A percentile compares a stretch with the other conserved stretches of the same genome.
phyloP scores from a whole-genome alignment of 2,329 filamentous ascomycete species.

The Daldinia eschscholtzii region DNA sequence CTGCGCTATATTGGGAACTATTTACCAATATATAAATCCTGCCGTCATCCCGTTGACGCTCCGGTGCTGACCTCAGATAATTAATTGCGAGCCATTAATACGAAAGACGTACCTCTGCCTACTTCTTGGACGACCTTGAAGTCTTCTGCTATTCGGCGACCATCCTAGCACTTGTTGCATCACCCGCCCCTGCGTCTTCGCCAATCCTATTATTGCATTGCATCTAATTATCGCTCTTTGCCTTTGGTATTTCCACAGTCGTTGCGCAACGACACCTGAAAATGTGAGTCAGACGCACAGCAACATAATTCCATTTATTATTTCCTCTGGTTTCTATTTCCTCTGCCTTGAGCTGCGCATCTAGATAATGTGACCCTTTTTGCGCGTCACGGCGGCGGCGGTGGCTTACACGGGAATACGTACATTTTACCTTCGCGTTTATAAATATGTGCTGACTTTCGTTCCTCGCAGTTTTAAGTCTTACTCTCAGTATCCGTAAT shows the following conservation, averaged over 20 bases:
- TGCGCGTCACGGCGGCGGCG: slow-evolving; percentile 29
- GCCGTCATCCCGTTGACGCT: slow-evolving; percentile 51
- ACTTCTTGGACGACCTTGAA: slow-evolving; percentile 38
- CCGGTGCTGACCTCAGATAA: slow-evolving; percentile 54
- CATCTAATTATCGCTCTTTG: slow-evolving; percentile 35
- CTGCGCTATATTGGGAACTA: slow-evolving; percentile 35
- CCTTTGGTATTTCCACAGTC: slow-evolving; percentile 46
- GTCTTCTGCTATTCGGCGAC: slow-evolving; percentile 48
- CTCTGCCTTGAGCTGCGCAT: slow-evolving; percentile 30
- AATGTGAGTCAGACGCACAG: slow-evolving; percentile 54
- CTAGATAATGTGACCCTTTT: slow-evolving; percentile 33
- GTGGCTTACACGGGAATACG: slow-evolving; percentile 34
- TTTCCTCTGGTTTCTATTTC: slow-evolving; percentile 43
- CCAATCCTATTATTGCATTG: slow-evolving; percentile 49
- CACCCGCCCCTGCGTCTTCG: slow-evolving; percentile 47
- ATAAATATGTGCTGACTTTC: slow-evolving; percentile 40
- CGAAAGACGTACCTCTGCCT: slow-evolving; percentile 35
- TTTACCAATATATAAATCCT: slow-evolving; percentile 50
- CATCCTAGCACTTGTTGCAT: slow-evolving; percentile 48
- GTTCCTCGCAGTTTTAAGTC: slow-evolving; percentile 16
- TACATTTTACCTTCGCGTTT: background rate
- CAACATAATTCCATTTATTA: slow-evolving; percentile 38
- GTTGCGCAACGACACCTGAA: slow-evolving; percentile 48
- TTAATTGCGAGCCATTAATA: slow-evolving; percentile 48
- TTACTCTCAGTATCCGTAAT: slow-evolving; percentile 43